phyloP scores from a whole-genome alignment of 163 green algal species.

The Dunaliella salina region DNA sequence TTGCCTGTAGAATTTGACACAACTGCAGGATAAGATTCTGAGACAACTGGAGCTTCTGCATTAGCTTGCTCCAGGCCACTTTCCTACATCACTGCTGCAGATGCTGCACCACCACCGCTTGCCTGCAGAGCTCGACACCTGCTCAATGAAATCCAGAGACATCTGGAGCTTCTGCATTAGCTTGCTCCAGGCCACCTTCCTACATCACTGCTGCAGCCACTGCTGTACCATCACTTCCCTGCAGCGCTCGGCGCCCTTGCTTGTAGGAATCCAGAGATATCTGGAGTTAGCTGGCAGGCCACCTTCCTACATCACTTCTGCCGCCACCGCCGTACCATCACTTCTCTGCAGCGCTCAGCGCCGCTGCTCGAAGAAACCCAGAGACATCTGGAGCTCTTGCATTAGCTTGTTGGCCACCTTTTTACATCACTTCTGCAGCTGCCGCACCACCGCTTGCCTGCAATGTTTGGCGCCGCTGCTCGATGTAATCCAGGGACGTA shows the following conservation, averaged over 20 bases:
- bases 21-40: too few relatives aligned
- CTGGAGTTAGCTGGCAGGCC: too few relatives aligned
- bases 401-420: slow-evolving; percentile 88
- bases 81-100: neutral
- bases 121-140: slow-evolving; percentile 65
- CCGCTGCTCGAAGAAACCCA: slow-evolving; percentile 85
- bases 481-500: slow-evolving; percentile 86
- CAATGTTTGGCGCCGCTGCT: slow-evolving; percentile 69
- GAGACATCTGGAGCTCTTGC: slow-evolving; percentile 86
- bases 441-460: slow-evolving; percentile 37
- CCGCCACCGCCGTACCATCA: too few relatives aligned
- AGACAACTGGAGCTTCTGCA: slow-evolving; percentile 92
- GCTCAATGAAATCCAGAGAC: slow-evolving; percentile 85
- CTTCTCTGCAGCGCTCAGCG: slow-evolving; percentile 69
- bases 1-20: too few relatives aligned
- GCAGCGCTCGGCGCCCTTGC: slow-evolving; percentile 63
- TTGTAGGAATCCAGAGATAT: slow-evolving; percentile 91
- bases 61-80: slow-evolving; percentile 88
- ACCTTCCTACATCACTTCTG: too few relatives aligned
- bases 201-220: neutral
- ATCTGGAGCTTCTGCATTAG: slow-evolving; percentile 90
- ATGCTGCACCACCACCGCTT: neutral
- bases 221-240: slow-evolving; percentile 48
- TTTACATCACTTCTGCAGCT: neutral
- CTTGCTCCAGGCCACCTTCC: slow-evolving; percentile 81